A percentile compares a stretch with the other conserved stretches of the same genome.
Evolutionary conservation across 441 rosid species (phyloP).

Genomic region (Jatropha multifida): DNA sequence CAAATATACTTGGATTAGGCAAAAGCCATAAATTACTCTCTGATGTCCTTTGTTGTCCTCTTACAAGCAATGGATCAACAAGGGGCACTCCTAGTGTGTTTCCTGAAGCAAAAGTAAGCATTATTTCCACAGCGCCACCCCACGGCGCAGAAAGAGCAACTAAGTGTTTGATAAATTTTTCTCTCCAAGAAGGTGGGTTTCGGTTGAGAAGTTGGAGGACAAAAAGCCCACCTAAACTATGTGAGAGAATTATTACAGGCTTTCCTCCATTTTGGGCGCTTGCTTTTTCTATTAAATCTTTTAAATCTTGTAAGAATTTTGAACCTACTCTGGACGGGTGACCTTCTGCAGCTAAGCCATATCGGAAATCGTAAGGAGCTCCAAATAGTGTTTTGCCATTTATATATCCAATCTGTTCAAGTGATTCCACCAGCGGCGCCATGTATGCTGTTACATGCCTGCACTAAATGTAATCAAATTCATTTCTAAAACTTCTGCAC

Average conservation of each 20-base stretch:
- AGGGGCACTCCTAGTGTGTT: constrained; percentile 69
- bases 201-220: constrained; percentile 65
- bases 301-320: constrained; percentile 58
- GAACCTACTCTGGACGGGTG: constrained; percentile 69
- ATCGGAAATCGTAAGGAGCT: constrained; percentile 88
- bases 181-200: constrained; percentile 63
- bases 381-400: constrained; percentile 58
- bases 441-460: constrained; percentile 69
- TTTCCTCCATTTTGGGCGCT: constrained; percentile 55
- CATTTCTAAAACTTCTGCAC: too few species aligned
- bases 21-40: constrained; percentile 87
- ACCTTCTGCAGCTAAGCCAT: constrained; percentile 66
- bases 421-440: constrained; percentile 59
- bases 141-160: constrained; percentile 79
- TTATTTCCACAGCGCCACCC: constrained; percentile 72
- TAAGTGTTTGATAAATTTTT: constrained; percentile 63
- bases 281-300: constrained; percentile 55
- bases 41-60: constrained; percentile 70
- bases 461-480: not conserved
- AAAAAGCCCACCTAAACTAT: constrained; percentile 80
- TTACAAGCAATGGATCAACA: constrained; percentile 69
- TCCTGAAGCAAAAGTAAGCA: constrained; percentile 79
- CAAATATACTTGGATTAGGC: constrained; percentile 57
- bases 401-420: constrained; percentile 56
- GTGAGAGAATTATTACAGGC: constrained; percentile 70